A percentile compares a stretch with the other conserved stretches of the same genome.
phyloP scores from a whole-genome alignment of 2,329 filamentous ascomycete genomes.

The Colletotrichum truncatum region DNA sequence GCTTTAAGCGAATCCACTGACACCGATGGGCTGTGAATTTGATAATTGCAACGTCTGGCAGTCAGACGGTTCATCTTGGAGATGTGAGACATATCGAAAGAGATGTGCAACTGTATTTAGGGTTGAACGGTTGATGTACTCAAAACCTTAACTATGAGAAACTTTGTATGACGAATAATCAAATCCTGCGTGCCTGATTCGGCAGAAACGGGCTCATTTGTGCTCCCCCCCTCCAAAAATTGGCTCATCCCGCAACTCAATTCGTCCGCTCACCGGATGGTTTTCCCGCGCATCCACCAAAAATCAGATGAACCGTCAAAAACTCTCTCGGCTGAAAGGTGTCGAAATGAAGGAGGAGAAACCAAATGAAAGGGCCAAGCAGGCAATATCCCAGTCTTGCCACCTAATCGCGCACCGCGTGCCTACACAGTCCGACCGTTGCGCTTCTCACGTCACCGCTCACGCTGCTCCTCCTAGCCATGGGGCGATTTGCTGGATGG shows the following conservation, averaged over 20 bases:
- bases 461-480: background rate
- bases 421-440: background rate
- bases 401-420: background rate
- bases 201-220: conserved; percentile 10
- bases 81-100: too few species aligned
- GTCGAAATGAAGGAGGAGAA: conserved; percentile 10
- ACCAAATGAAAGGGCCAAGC: conserved; percentile 15
- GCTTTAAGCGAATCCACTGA: conserved; percentile 7
- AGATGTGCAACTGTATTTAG: background rate
- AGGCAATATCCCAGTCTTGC: conserved; percentile 10
- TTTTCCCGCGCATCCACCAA: background rate
- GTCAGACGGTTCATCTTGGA: too few species aligned
- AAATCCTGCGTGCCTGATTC: conserved; percentile 18
- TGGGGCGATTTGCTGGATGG: conserved; percentile 3
- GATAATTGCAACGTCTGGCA: too few species aligned
- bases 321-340: conserved; percentile 1
- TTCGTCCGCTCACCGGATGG: background rate
- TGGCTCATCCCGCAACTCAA: background rate
- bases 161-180: background rate
- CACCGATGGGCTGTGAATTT: background rate
- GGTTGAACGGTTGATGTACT: background rate
- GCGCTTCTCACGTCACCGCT: background rate
- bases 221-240: background rate
- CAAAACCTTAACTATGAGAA: background rate
- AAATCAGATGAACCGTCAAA: conserved; percentile 2